Evolutionary conservation across 164 flowering plant genomes (phyloP).

Genomic region (Kalanchoe fedtschenkoi): DNA sequence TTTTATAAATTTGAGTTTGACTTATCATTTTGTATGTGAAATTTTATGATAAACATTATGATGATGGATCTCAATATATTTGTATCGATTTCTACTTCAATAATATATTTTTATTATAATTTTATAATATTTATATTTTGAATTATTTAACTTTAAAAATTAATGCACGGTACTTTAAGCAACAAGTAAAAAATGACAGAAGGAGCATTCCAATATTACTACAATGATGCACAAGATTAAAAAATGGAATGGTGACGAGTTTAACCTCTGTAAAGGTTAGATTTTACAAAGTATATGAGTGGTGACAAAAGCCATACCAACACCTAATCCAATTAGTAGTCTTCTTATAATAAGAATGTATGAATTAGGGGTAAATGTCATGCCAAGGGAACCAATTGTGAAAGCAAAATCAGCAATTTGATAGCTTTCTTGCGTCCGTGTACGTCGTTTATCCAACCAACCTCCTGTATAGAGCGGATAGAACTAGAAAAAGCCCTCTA

Average conservation of each 20-base stretch:
- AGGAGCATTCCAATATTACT: neutral
- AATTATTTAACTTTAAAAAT: too few species aligned
- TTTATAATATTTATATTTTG: too few species aligned
- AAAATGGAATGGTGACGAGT: constrained; percentile 9
- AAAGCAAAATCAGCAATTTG: constrained; percentile 80
- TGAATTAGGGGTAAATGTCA: constrained; percentile 91
- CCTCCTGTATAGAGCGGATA: too few species aligned
- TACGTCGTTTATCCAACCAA: constrained; percentile 86
- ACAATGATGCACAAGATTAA: neutral
- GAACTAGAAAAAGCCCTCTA: too few species aligned
- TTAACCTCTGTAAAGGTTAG: constrained; percentile 95
- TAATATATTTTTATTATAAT: too few species aligned
- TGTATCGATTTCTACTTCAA: too few species aligned
- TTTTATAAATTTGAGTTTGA: too few species aligned
- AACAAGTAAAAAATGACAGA: too few species aligned
- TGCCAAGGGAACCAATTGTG: constrained; percentile 57
- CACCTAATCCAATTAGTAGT: constrained; percentile 78
- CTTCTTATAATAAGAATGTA: constrained; percentile 80
- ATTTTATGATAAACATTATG: too few species aligned
- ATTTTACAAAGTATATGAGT: constrained; percentile 91
- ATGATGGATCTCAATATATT: too few species aligned
- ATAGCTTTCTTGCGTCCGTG: constrained; percentile 89
- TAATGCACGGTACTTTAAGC: too few species aligned
- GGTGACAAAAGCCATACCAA: constrained; percentile 90
- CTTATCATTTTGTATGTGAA: too few species aligned